Base-by-base conservation (phyloP, 208 protist genomes). In the Phytomonas francai region DNA sequence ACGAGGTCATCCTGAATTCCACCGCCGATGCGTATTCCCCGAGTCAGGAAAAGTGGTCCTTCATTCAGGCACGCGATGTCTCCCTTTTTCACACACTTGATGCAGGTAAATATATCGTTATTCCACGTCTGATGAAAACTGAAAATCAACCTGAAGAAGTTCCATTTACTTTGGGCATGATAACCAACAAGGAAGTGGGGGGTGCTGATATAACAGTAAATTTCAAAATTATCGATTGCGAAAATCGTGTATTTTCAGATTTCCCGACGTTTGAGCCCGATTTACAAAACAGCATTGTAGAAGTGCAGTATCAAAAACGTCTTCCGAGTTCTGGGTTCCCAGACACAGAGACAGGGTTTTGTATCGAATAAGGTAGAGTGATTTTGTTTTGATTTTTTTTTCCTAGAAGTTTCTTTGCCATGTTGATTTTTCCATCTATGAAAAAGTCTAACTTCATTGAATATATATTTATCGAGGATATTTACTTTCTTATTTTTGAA, bases 211-310 rank as follows among this genome's bases (percentile, higher is more conserved):
- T 90, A 29, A 78, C 68, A 12, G 74, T 94, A 49, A 71, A 77
- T 56, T 89, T 89, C 72, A 81, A 85, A 63, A 42, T 61, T 58
- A 69, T 94, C 49, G 75, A 81, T 30, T 75, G 68, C 54, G 79
- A 83, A 57, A 91, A 86, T 75, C 85, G 79, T 66, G 79, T 91
- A 32, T 87, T 91, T 34, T 79, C 85, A 67, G 92, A 94, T 79
- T 91, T 89, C 78, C 85, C 85, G 57, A 92, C 87, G 76, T 94
- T 92, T 73, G 76, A 83, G 33, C 73, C 81, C 5, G 85, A 86
- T 31, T 59, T 77, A 29, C 45, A 57, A 25, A 58, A 76, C 59
- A 79, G 79, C 27, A 76, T 79, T 33, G 63, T 74, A 42, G 74
- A 74, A 30, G 76, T 88, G 54, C 78, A 87, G 70, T 88, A 83